Evolutionary conservation across 768 basidiomycete genomes (phyloP).

Genomic region (Hypholoma sublateritium): DNA sequence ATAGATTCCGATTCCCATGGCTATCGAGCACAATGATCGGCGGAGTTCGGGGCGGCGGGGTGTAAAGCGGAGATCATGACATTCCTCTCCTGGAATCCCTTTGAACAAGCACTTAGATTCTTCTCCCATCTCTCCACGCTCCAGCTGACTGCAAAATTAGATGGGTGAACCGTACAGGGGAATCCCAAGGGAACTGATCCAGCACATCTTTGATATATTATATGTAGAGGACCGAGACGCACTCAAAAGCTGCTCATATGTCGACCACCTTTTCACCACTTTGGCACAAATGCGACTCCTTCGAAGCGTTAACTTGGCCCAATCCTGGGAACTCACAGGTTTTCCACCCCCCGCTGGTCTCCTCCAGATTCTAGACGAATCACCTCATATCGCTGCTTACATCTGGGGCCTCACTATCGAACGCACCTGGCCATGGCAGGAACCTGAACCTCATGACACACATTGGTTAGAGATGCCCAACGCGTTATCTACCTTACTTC

Average conservation of each 20-base stretch:
- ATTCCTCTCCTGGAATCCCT: no score
- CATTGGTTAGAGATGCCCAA: slow-evolving; percentile 1
- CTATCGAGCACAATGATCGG: background rate
- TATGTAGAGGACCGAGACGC: background rate
- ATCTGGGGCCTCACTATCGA: slow-evolving; percentile 1
- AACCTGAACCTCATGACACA: no score
- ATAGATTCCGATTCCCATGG: background rate
- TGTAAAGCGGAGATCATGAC: no score
- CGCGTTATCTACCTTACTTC: background rate
- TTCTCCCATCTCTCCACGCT: background rate
- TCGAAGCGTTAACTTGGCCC: background rate
- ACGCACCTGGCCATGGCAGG: background rate
- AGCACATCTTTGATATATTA: background rate
- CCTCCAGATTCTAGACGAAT: background rate
- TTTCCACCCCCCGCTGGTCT: background rate
- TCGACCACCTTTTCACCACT: slow-evolving; percentile 1
- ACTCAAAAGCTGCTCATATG: slow-evolving; percentile 2
- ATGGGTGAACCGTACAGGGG: slow-evolving; percentile 4
- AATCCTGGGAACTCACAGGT: background rate
- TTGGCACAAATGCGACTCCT: slow-evolving; percentile 7
- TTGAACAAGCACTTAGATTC: no score
- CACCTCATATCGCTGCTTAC: slow-evolving; percentile 5
- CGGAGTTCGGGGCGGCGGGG: background rate
- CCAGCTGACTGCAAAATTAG: background rate
- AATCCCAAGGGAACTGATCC: slow-evolving; percentile 4